Percentiles rank a stretch among this genome's conserved stretches.
Conservation (phyloP, 306 rosid species). For the Casuarina cunninghamiana region DNA sequence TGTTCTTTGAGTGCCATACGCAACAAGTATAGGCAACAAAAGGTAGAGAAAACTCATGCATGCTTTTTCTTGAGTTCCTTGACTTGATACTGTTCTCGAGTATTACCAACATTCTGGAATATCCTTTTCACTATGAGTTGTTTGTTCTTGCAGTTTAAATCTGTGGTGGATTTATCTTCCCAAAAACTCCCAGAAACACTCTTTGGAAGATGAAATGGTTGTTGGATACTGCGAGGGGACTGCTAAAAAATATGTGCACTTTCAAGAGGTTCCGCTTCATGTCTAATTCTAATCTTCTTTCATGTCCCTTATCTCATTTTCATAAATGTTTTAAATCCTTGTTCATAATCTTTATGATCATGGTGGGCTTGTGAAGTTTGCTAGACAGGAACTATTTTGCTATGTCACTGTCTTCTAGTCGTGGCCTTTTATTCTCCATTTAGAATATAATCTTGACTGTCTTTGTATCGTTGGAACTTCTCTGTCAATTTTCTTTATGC, state of each 20-base stretch:
- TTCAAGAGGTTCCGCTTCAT: constrained; percentile 30
- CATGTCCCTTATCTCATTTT: constrained; percentile 36
- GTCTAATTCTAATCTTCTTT: constrained; percentile 38
- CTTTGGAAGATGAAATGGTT: constrained; percentile 41
- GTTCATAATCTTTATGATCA: constrained; percentile 43
- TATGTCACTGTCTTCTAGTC: constrained; percentile 4
- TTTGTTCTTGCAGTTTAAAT: constrained; percentile 55
- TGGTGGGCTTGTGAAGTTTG: constrained; percentile 34
- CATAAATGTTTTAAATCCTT: constrained; percentile 29
- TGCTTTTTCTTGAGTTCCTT: not conserved
- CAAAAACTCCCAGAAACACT: constrained; percentile 63
- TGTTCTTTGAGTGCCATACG: constrained; percentile 68
- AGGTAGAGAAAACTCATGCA: constrained; percentile 40
- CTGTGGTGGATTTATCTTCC: constrained; percentile 71
- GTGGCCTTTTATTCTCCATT: not conserved
- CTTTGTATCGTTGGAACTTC: not conserved
- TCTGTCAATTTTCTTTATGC: not conserved
- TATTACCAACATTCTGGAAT: not conserved
- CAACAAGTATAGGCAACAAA: constrained; percentile 70
- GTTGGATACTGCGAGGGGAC: constrained; percentile 29
- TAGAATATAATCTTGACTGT: not conserved
- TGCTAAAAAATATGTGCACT: constrained; percentile 41
- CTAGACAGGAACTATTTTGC: not conserved
- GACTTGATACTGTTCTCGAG: not conserved
- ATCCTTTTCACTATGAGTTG: constrained; percentile 17